Base-by-base conservation (phyloP, 345 rosid species). In the Pelargonium nanum region DNA sequence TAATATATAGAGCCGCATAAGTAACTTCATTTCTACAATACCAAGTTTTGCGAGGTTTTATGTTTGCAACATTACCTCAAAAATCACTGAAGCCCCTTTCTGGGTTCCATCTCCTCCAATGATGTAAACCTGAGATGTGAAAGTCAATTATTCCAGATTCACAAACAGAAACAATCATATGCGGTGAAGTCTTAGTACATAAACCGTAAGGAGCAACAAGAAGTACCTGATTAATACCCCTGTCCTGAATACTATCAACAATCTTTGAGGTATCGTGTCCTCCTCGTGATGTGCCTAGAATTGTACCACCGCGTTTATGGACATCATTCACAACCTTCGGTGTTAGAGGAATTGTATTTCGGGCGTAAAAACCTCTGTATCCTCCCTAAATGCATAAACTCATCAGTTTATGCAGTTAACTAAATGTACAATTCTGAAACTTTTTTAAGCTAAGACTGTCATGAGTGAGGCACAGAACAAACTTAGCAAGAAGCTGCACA, bases 41-140 rank as follows among this genome's bases (percentile, higher is more conserved):
- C 19, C 44, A 6, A 55, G 57, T 20, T 23, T 10, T 21, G 17
- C 32, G 32, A 28, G 7, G 52, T 45, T 55, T 45, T 45, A 13
- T 45, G 1, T 5, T 28, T 28, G 7, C 32, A 3, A 28, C 16
- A 19, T 60, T 55, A 76, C 80, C 76, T 79, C 72, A 56, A 45
- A 79, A 56, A 79, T 79, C 21, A 61, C 73, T 0, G 83, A 65
- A 40, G 73, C 78, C 19, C 80, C 83, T 32, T 60, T 73, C 62
- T 70, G 83, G 59, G 83, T 76, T 71, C 83, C 83, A 61, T 79
- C 80, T 56, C 83, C 83, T 68, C 83, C 83, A 57, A 79, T 73
- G 26, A 79, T 76, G 71, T 73, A 79, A 54, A 79, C 78, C 83
- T 76, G 76, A 65, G 23, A 53, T 7, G 23, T 45, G 21, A n/a